Base-by-base conservation (phyloP, 129 eudicot genomes). In the Tagetes erecta region DNA sequence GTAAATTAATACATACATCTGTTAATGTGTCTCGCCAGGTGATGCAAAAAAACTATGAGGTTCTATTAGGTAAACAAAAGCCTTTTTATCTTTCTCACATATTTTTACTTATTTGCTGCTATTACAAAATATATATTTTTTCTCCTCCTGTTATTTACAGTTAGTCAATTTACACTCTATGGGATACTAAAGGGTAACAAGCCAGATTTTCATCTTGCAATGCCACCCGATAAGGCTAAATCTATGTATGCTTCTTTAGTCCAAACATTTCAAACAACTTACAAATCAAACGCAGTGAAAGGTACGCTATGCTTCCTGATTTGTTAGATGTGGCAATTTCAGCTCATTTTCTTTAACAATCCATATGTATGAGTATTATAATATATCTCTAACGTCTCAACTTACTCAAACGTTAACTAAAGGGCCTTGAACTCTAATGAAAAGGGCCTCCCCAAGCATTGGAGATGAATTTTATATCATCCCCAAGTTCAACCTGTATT, bases 141-240 rank as follows among this genome's bases (percentile, higher is more conserved):
- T 20, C 27, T 20, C 27, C 27, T 20, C 27, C 27, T 20, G 27
- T 20, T 20, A 20, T 20, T 20, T 10, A 71, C 90, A 88, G 98
- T 94, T 73, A 94, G 98, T 83, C 98, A 94, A 67, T 94, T 94
- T 79, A 94, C 98, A 20, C 80, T 90, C 38, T 94, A 84, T 59
- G 98, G 98, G 78, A 79, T 87, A 62, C 72, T 94, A 70, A 94
- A 94, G 89, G 98, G 98, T 57, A 94, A 94, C 86, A 94, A 94
- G 78, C 98, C 98, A 7, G 98, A 94, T 94, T 94, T 94, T 85
- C 98, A 94, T 79, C 86, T 90, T 74, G 97, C 98, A 53, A 94
- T 94, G 98, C 76, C 96, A 40, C 96, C 98, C 0, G 87, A 84
- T 60, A 81, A 75, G 76, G 96, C 98, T 31, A 94, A 81, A 51